Conservation (phyloP, 352 stramenopile genomes). For the Phytopythium delawarense region DNA sequence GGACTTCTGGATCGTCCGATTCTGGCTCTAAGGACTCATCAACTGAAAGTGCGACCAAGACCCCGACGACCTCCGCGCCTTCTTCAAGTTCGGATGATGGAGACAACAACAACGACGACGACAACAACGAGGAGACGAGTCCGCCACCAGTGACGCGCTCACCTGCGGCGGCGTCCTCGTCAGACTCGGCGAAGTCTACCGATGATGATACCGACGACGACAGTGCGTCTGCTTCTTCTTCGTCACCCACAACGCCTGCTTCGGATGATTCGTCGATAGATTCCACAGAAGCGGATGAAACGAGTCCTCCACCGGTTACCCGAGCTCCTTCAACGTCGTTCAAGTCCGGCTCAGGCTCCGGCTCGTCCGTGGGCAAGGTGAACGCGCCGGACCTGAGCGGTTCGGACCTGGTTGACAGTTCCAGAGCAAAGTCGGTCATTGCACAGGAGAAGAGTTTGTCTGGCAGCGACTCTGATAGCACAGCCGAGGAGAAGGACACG, state of each 20-base stretch:
- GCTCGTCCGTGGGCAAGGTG: slow-evolving; percentile 24
- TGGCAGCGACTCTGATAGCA: slow-evolving; percentile 11
- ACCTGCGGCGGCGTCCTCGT: slow-evolving; percentile 7
- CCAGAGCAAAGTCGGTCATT: slow-evolving; percentile 18
- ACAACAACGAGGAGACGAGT: slow-evolving; percentile 12
- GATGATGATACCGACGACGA: not conserved
- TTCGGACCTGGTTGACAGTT: slow-evolving; percentile 20
- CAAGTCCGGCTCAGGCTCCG: not conserved
- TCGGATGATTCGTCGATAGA: not conserved
- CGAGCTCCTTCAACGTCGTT: slow-evolving; percentile 13
- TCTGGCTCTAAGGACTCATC: slow-evolving; percentile 14
- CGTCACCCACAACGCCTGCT: not conserved
- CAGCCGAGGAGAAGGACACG: not conserved
- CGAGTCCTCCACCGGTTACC: slow-evolving; percentile 9
- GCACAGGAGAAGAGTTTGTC: slow-evolving; percentile 10
- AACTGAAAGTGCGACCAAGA: not conserved
- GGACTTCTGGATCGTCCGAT: slow-evolving; percentile 6
- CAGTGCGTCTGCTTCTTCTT: slow-evolving; percentile 6
- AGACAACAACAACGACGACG: slow-evolving; percentile 6
- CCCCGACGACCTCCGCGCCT: not conserved
- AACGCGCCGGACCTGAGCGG: slow-evolving; percentile 18
- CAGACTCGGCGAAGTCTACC: not conserved
- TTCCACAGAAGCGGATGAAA: not conserved
- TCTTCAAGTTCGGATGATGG: slow-evolving; percentile 10
- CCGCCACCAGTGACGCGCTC: slow-evolving; percentile 27